Percentiles rank a stretch among this genome's conserved stretches.
These are phyloP conservation scores for Podaxis sp. DNA, from an alignment of 768 basidiomycete species.

Conservation along the genomic window DNA sequence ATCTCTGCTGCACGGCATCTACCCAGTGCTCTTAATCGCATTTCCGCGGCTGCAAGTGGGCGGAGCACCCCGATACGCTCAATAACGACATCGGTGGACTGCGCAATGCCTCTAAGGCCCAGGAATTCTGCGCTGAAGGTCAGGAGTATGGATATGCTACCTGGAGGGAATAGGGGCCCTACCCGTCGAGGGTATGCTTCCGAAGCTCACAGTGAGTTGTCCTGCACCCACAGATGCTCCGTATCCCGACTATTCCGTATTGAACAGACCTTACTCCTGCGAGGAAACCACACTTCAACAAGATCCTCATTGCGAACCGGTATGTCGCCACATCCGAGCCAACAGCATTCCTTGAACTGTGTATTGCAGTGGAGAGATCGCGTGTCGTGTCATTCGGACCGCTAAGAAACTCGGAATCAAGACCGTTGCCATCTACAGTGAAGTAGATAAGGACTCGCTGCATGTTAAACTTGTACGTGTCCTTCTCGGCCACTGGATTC, in stretches of 20 bases:
- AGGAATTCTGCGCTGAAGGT: not conserved
- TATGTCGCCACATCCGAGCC: slow-evolving; percentile 24
- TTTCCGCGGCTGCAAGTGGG: slow-evolving; percentile 12
- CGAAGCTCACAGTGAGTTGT: slow-evolving; percentile 28
- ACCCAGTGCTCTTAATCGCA: slow-evolving; percentile 22
- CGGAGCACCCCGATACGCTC: slow-evolving; percentile 19
- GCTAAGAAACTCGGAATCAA: slow-evolving; percentile 85
- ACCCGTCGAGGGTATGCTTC: slow-evolving; percentile 25
- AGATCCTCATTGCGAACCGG: slow-evolving; percentile 93
- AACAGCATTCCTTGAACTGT: not conserved
- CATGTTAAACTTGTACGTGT: slow-evolving; percentile 75
- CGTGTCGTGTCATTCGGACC: slow-evolving; percentile 91
- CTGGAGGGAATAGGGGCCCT: not conserved
- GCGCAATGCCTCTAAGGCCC: not conserved
- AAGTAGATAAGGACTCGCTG: slow-evolving; percentile 76
- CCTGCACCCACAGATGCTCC: not conserved
- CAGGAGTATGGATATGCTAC: not conserved
- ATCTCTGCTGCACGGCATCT: slow-evolving; percentile 26
- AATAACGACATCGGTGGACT: slow-evolving; percentile 9
- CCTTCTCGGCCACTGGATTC: not conserved
- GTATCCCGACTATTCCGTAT: not conserved
- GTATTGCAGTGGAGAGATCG: slow-evolving; percentile 81
- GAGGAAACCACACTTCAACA: slow-evolving; percentile 70
- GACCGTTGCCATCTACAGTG: slow-evolving; percentile 91
- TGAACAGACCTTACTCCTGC: not conserved